Base-by-base conservation (phyloP, 2,329 filamentous ascomycete genomes). In the Penicillium sp. region DNA sequence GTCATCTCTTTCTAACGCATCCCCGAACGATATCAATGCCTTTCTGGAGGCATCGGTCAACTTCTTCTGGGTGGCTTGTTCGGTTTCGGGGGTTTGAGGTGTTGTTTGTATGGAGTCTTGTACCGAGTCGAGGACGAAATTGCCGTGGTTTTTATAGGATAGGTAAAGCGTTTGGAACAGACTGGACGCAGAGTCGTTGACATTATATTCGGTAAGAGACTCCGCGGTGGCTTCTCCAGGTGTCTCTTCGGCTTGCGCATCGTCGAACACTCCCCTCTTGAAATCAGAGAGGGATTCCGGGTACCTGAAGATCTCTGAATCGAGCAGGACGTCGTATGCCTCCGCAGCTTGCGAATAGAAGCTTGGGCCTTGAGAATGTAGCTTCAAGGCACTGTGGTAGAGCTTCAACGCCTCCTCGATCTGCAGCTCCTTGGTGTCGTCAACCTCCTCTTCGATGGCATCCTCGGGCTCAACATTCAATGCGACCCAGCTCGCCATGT, bases 351-450 rank as follows among this genome's bases (percentile, higher is more conserved):
- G 86, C 45, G 85, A 75, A 71, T 91, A 94, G 50, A 86, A 90
- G 16, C 78, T 78, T 0, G 90, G 86, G 2, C 94, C 92, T 75
- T 96, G 91, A 1, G 93, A 88, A 70, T 99, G 94, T 62, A 92
- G 86, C 72, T 93, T 96, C 54, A 99, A 79, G 44, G 94, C 94
- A 64, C 83, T 88, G 69, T 97, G 92, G 71, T 97, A 99, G 34
- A 93, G 84, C 76, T 97, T 97, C 58, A 99, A 80, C 45, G 94
- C 92, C 77, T 99, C 94, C 68, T 99, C 94, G 68, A 97, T 93
- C 81, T 96, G 92, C 49, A 99, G 86, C 74, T 97, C 93, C 72
- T 93, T 94, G 32, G 92, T 96, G 67, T 94, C 92, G 72, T 99
- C 94, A 68, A 96, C 80, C 75, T 97, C 92, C 66, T 96, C 91